Base-by-base conservation (phyloP, 2,329 filamentous ascomycete genomes). In the Hypoxylon sp. region DNA sequence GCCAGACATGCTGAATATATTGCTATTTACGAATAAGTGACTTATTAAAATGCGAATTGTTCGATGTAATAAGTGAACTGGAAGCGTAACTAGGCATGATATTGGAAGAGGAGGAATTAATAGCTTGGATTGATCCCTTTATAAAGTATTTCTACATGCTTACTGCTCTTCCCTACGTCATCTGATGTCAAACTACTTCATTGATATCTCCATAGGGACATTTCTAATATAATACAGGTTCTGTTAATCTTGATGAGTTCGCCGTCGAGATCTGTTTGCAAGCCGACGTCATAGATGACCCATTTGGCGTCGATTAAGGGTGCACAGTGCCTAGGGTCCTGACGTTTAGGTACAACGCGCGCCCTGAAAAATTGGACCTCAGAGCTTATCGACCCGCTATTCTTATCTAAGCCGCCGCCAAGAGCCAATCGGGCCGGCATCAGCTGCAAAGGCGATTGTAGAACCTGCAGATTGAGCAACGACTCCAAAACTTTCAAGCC, bases 1-100 rank as follows among this genome's bases (percentile, higher is more conserved):
- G 38, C 75, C 76, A 50, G 78, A 78, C 79, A 80, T 81, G 46
- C 45, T 66, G 63, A 11, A 60, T 72, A 28, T 58, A n/a, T n/a
- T n/a, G n/a, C n/a, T n/a, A n/a, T n/a, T n/a, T n/a, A 30, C 45
- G 30, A 53, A 45, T 19, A 21, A 9, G 21, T 10, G n/a, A n/a
- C 21, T 4, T 49, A 34, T 49, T 49, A 23, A 30, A 11, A 19
- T 25, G 9, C 17, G 23, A 13, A 14, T 45, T 41, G 36, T 49
- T 55, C 32, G n/a, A 57, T 46, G 25, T n/a, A 48, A 23, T 6
- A 45, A 1, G 23, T 34, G 53, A 55, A 14, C n/a, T 36, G 36
- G 23, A 13, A 38, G 4, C 4, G 23, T 53, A 7, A 48, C 46
- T 17, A 14, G 2, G 17, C 28, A 28, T 52, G 30, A 34, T n/a